Evolutionary conservation across 2,329 filamentous ascomycete genomes (phyloP).

Genomic region (Aaosphaeria pasadenensis): DNA sequence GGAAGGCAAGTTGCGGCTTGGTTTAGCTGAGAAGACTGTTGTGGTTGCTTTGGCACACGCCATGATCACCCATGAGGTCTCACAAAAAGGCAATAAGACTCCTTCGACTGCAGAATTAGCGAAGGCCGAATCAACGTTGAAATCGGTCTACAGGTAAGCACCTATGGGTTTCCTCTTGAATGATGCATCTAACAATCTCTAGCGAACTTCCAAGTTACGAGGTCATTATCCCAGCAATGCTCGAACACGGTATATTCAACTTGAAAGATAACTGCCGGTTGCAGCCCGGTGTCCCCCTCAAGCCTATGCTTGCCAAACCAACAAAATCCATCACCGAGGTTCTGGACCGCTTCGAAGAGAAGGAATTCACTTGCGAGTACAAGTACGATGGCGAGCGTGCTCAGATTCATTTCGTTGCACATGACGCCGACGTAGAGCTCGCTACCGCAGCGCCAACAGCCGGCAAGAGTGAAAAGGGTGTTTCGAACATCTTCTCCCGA

Average conservation of each 20-base stretch:
- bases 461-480: constrained; percentile 67
- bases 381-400: constrained; percentile 98
- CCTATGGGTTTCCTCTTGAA: background rate
- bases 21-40: constrained; percentile 88
- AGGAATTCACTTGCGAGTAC: constrained; percentile 97
- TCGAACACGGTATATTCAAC: constrained; percentile 81
- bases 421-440: constrained; percentile 69
- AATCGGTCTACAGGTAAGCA: constrained; percentile 79
- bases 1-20: constrained; percentile 89
- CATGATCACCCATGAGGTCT: constrained; percentile 77
- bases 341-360: constrained; percentile 90
- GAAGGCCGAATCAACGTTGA: constrained; percentile 80
- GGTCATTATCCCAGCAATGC: constrained; percentile 85
- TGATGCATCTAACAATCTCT: constrained; percentile 32
- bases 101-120: constrained; percentile 75
- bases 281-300: constrained; percentile 88
- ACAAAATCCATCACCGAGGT: constrained; percentile 98
- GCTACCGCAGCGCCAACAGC: constrained; percentile 56
- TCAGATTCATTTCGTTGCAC: constrained; percentile 96
- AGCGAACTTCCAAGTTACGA: constrained; percentile 95
- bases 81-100: constrained; percentile 62
- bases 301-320: constrained; percentile 97
- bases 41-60: constrained; percentile 88
- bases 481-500: constrained; percentile 91
- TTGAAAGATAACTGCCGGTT: constrained; percentile 84